These are phyloP conservation scores for Aureobasidium sp. DNA, from an alignment of 2,329 filamentous ascomycete genomes.

Conservation along the genomic window DNA sequence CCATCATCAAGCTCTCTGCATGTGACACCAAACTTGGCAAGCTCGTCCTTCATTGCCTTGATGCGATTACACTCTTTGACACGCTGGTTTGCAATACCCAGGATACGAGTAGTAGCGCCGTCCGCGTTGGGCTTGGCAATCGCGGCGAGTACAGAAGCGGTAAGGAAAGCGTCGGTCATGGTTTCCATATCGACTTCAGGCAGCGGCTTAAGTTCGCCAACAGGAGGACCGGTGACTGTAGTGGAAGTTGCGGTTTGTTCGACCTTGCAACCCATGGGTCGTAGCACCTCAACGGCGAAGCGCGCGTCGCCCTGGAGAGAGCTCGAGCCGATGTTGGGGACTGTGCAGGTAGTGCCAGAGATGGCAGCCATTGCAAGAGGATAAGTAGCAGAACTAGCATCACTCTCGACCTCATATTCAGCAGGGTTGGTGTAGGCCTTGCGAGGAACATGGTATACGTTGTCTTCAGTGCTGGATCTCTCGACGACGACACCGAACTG, in stretches of 20 bases:
- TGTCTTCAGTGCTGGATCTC: slow-evolving; percentile 67
- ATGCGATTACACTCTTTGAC: slow-evolving; percentile 99
- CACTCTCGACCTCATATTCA: slow-evolving; percentile 89
- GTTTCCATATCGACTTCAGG: slow-evolving; percentile 93
- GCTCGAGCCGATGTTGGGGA: slow-evolving; percentile 88
- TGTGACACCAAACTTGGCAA: slow-evolving; percentile 84
- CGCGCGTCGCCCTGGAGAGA: slow-evolving; percentile 92
- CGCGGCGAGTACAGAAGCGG: slow-evolving; percentile 85
- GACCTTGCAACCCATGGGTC: slow-evolving; percentile 89
- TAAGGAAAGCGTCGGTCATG: slow-evolving; percentile 98
- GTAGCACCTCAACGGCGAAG: slow-evolving; percentile 83
- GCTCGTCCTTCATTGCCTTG: slow-evolving; percentile 85
- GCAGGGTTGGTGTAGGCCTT: slow-evolving; percentile 74
- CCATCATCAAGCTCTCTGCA: slow-evolving; percentile 89
- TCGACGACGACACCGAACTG: slow-evolving; percentile 79
- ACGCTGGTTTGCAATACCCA: slow-evolving; percentile 92
- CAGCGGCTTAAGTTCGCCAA: slow-evolving; percentile 66
- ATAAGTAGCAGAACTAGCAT: slow-evolving; percentile 96
- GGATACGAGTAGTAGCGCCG: slow-evolving; percentile 68
- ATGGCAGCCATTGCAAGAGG: slow-evolving; percentile 91
- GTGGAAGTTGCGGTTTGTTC: slow-evolving; percentile 79
- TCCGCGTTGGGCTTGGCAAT: slow-evolving; percentile 65
- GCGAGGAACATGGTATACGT: slow-evolving; percentile 91
- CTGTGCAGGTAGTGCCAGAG: slow-evolving; percentile 88
- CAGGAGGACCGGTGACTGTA: slow-evolving; percentile 80